Conservation (phyloP, 805 yeast species). For the Saccharomycopsis fibuligera region DNA sequence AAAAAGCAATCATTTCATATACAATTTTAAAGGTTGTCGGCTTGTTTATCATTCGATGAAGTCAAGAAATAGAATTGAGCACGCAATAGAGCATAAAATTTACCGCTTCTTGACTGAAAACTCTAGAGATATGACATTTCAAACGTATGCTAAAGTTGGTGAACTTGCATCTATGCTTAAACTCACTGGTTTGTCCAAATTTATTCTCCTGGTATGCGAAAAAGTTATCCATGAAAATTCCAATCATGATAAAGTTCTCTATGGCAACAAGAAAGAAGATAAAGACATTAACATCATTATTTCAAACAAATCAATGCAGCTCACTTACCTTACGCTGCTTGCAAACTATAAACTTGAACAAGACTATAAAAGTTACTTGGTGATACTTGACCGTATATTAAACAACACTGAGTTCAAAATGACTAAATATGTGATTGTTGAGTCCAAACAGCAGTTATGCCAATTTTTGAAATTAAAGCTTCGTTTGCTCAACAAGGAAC, state of each 20-base stretch:
- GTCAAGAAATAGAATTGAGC: not conserved
- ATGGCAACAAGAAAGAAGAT: not conserved
- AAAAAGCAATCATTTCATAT: no score
- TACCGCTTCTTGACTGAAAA: slow-evolving; percentile 1
- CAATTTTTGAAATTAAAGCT: not conserved
- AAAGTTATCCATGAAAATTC: not conserved
- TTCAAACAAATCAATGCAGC: not conserved
- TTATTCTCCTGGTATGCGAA: slow-evolving; percentile 1
- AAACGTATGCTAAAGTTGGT: slow-evolving; percentile 6
- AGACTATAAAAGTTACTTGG: not conserved
- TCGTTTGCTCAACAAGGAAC: not conserved
- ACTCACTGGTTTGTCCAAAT: not conserved
- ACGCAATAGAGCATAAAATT: not conserved
- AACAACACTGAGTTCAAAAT: slow-evolving; percentile 4
- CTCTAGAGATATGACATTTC: not conserved
- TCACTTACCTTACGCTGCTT: slow-evolving; percentile 1
- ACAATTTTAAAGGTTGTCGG: no score
- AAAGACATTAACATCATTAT: slow-evolving; percentile 5
- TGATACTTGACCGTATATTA: not conserved
- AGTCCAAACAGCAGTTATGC: no score
- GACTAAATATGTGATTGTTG: no score
- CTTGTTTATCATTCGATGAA: no score
- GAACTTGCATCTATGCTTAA: slow-evolving; percentile 5
- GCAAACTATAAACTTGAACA: slow-evolving; percentile 3
- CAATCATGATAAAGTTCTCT: slow-evolving; percentile 1